Base-by-base conservation (phyloP, 2,329 filamentous ascomycete genomes). In the Falciphora oryzae region DNA sequence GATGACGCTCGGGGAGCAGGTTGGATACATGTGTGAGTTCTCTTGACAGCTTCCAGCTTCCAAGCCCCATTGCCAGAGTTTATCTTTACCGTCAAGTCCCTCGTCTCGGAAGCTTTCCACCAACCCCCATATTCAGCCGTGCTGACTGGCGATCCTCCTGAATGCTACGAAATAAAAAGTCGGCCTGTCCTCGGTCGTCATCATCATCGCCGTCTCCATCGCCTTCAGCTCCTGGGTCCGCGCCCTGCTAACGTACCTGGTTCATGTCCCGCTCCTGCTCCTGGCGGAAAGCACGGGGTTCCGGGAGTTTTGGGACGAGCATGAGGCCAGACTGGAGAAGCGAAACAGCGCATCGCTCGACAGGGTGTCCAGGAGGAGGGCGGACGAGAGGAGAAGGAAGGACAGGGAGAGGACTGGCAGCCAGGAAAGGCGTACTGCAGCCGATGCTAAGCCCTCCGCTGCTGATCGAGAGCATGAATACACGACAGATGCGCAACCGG, bases 161-260 rank as follows among this genome's bases (percentile, higher is more conserved):
- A 10, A 50, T 50, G 22, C 5, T 11, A n/a, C 44, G 44, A n/a
- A 50, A 50, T 18, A 18, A 50, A 29, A 50, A 50, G 44, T 53
- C 44, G 44, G 44, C 18, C 44, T 53, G 5, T 53, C 44, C 44
- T 53, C 44, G 44, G 22, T 53, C 18, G 22, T 53, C 22, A 53
- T 53, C 44, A 11, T 53, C 44, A 53, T 53, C 44, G 44, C 44
- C 44, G 18, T 53, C 32, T 29, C 58, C 32, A 31, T 59, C 28
- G 29, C 29, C 16, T 59, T 59, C 28, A 32, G 70, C 71, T 59
- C 6, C 57, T 27, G 0, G 68, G 72, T 28, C 2, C 67, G 65
- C 59, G 65, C 65, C 64, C 59, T 63, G 11, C 66, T 71, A 10
- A 31, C 38, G 0, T 61, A 66, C 14, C 31, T 53, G 44, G 10